Conservation (phyloP, 352 stramenopile genomes). For the Globisporangium abappressorium region DNA sequence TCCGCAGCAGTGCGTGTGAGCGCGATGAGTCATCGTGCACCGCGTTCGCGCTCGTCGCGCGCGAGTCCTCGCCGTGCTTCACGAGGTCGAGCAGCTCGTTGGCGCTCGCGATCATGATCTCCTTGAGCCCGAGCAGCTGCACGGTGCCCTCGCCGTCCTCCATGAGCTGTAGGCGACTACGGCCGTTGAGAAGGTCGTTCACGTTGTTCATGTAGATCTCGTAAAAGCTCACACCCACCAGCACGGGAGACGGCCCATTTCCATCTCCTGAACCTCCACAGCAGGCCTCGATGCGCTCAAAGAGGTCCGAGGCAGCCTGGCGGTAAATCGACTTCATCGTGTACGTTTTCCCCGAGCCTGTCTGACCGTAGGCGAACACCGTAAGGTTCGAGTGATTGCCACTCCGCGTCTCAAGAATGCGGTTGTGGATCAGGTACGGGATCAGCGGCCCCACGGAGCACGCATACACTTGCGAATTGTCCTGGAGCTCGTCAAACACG, state of each 20-base stretch:
- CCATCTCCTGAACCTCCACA: background rate
- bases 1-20: slow-evolving; percentile 88
- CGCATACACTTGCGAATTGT: slow-evolving; percentile 91
- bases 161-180: slow-evolving; percentile 87
- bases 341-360: slow-evolving; percentile 91
- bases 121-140: slow-evolving; percentile 89
- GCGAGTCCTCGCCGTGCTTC: slow-evolving; percentile 63
- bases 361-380: slow-evolving; percentile 92
- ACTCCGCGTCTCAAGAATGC: slow-evolving; percentile 12
- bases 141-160: slow-evolving; percentile 92
- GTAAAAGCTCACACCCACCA: slow-evolving; percentile 91
- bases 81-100: slow-evolving; percentile 91
- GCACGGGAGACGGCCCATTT: slow-evolving; percentile 28
- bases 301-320: slow-evolving; percentile 58
- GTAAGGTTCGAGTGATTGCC: slow-evolving; percentile 12
- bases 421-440: slow-evolving; percentile 35
- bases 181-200: slow-evolving; percentile 91
- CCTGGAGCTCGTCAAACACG: slow-evolving; percentile 90
- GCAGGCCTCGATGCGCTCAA: slow-evolving; percentile 33
- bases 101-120: slow-evolving; percentile 70
- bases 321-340: slow-evolving; percentile 90
- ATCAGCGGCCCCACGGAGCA: slow-evolving; percentile 56
- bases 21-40: slow-evolving; percentile 75
- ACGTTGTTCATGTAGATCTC: slow-evolving; percentile 97
- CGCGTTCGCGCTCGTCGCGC: slow-evolving; percentile 91